These are phyloP conservation scores for Candida bentonensis DNA, from an alignment of 805 yeast genomes.

Conservation along the genomic window DNA sequence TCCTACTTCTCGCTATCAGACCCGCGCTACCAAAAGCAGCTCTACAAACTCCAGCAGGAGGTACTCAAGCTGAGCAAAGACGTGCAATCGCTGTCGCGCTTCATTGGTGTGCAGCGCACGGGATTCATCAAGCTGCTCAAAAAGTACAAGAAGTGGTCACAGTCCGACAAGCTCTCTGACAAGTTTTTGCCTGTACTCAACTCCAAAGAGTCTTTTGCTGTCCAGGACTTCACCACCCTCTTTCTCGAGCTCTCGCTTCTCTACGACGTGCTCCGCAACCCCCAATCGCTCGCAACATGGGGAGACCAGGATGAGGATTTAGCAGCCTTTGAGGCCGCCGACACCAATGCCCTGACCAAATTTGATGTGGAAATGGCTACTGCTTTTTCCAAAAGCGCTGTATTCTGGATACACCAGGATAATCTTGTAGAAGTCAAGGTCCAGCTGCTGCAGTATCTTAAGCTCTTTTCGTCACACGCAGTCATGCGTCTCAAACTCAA, in stretches of 20 bases:
- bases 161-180: conserved; percentile 18
- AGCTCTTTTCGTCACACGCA: conserved; percentile 16
- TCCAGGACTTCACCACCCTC: conserved; percentile 43
- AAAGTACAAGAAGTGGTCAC: conserved; percentile 41
- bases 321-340: neutral
- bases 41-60: conserved; percentile 22
- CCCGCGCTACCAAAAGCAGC: conserved; percentile 3
- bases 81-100: conserved; percentile 54
- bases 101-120: conserved; percentile 57
- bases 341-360: conserved; percentile 9
- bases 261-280: conserved; percentile 32
- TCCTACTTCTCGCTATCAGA: conserved; percentile 7
- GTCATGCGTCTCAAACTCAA: neutral
- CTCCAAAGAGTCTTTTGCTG: conserved; percentile 42
- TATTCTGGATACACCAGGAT: conserved; percentile 47
- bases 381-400: conserved; percentile 22
- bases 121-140: conserved; percentile 60
- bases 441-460: conserved; percentile 30
- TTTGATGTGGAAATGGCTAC: conserved; percentile 24
- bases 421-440: conserved; percentile 41
- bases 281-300: neutral
- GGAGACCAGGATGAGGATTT: neutral
- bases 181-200: conserved; percentile 22
- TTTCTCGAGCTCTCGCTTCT: conserved; percentile 46
- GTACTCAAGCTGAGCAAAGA: conserved; percentile 32